Conservation (phyloP, 2,329 filamentous ascomycete genomes). For the Fusarium sp. region DNA sequence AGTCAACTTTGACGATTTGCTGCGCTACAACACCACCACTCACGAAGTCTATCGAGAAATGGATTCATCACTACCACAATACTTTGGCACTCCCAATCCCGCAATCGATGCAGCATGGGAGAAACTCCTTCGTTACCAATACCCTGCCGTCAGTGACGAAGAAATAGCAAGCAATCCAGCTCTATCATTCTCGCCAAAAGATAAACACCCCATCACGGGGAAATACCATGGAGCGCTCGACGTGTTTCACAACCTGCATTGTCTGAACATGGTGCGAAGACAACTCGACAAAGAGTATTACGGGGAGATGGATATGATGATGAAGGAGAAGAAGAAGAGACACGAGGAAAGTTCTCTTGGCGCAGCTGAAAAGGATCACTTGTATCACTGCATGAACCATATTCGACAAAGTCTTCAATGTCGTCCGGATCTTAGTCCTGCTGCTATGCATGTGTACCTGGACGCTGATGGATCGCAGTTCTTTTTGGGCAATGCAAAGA, state of each 20-base stretch:
- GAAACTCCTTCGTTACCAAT: neutral
- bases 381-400: conserved; percentile 5
- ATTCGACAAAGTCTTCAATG: conserved; percentile 5
- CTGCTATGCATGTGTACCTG: conserved; percentile 1
- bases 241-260: conserved; percentile 6
- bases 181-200: neutral
- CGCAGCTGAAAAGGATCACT: neutral
- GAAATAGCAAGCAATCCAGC: neutral
- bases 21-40: neutral
- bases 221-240: conserved; percentile 1
- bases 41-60: neutral
- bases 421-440: conserved; percentile 1
- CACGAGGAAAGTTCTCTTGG: neutral
- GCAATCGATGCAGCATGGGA: neutral
- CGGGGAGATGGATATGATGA: neutral
- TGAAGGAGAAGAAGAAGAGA: neutral
- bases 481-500: conserved; percentile 1
- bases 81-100: neutral
- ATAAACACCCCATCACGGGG: neutral
- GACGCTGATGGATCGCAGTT: conserved; percentile 1
- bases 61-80: neutral
- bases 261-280: conserved; percentile 1
- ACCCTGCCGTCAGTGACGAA: neutral
- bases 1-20: neutral
- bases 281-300: neutral